Percentiles rank a stretch among this genome's conserved stretches.
Conservation (phyloP, 2,329 filamentous ascomycete genomes). For the Fusarium circinatum region DNA sequence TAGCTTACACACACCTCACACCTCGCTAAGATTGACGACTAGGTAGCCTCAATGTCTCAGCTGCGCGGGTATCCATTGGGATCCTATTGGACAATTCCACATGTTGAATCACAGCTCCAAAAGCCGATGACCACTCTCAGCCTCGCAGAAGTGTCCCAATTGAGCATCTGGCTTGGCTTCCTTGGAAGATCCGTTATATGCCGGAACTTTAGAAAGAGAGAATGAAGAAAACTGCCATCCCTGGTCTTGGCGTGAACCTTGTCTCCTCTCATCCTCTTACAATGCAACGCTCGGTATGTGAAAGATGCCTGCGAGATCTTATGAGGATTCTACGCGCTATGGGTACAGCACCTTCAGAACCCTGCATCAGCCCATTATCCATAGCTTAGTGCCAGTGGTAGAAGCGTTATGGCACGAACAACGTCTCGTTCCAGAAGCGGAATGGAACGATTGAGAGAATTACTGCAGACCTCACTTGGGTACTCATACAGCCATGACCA, state of each 20-base stretch:
- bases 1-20: slow-evolving; percentile 9
- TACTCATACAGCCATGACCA: background rate
- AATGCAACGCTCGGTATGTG: slow-evolving; percentile 6
- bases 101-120: slow-evolving; percentile 6
- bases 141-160: background rate
- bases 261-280: background rate
- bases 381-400: slow-evolving; percentile 19
- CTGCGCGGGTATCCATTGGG: background rate
- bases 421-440: slow-evolving; percentile 38
- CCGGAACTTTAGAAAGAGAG: background rate
- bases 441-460: slow-evolving; percentile 39
- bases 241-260: slow-evolving; percentile 14
- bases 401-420: slow-evolving; percentile 27
- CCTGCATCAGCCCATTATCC: slow-evolving; percentile 41
- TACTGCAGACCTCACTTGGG: background rate
- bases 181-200: background rate
- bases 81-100: slow-evolving; percentile 1
- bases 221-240: background rate
- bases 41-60: slow-evolving; percentile 33
- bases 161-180: background rate
- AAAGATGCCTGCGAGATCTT: slow-evolving; percentile 8
- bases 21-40: slow-evolving; percentile 23
- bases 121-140: background rate
- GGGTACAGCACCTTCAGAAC: slow-evolving; percentile 12
- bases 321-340: slow-evolving; percentile 18